Conservation (phyloP, 108 stramenopile species). For the Poteriospumella lacustris region DNA sequence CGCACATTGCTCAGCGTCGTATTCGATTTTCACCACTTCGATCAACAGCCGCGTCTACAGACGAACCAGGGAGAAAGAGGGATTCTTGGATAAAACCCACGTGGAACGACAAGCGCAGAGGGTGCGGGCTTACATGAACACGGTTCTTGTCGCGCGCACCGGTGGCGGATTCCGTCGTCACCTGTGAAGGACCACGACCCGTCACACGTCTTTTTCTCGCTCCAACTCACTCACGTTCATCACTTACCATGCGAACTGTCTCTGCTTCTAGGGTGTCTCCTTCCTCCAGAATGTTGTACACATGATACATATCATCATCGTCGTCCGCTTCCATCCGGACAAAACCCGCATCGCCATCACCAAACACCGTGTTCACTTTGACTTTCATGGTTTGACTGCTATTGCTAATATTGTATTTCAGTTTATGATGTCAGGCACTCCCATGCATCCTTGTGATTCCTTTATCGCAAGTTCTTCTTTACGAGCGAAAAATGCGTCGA, state of each 20-base stretch:
- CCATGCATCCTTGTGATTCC: too few species aligned
- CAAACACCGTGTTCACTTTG: too few species aligned
- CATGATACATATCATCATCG: slow-evolving; percentile 94
- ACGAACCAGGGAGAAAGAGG: not conserved
- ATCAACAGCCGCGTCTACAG: slow-evolving; percentile 60
- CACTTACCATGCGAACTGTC: slow-evolving; percentile 77
- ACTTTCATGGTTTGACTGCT: too few species aligned
- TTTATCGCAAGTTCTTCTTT: too few species aligned
- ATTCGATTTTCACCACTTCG: slow-evolving; percentile 80
- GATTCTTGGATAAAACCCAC: too few species aligned
- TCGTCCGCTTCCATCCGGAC: slow-evolving; percentile 83
- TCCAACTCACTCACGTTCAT: not conserved
- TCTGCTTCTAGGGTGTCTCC: slow-evolving; percentile 79
- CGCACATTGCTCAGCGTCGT: slow-evolving; percentile 73
- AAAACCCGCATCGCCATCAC: too few species aligned
- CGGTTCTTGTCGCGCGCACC: slow-evolving; percentile 43
- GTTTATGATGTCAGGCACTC: too few species aligned
- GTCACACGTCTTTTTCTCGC: too few species aligned
- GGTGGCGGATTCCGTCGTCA: slow-evolving; percentile 77
- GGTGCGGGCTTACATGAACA: slow-evolving; percentile 12
- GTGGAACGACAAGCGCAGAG: too few species aligned
- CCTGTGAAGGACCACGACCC: slow-evolving; percentile 6
- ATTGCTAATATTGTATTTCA: too few species aligned
- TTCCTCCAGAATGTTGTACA: slow-evolving; percentile 79
- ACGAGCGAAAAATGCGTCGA: too few species aligned